Base-by-base conservation (phyloP, 345 rosid species). In the Tarenaya hassleriana region DNA sequence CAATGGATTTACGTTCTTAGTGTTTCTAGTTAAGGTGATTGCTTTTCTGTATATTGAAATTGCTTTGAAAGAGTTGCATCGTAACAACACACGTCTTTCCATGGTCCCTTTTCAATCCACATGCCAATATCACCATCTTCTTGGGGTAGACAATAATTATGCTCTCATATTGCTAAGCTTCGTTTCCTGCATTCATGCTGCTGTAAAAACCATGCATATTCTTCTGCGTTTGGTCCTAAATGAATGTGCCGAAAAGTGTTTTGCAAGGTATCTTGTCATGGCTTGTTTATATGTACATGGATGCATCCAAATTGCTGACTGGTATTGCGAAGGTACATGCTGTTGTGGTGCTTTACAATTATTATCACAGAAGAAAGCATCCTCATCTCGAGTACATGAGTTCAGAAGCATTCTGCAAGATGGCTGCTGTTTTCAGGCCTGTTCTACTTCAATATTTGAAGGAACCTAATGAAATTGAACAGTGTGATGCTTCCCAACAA, bases 271-370 rank as follows among this genome's bases (percentile, higher is more conserved):
- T 24, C 5, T 24, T 2, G 29, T 5, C 29, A 24, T 24, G 29
- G 29, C 29, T 24, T 24, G 29, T 24, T 24, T 24, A 24, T 24
- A 24, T 24, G 29, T 24, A 24, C 29, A 24, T 24, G 2, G 29
- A 24, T 5, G 5, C 29, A 24, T 24, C 2, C 29, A 24, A 24
- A 24, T 17, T 43, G 42, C 32, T 7, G 20, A 34, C 51, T 40
- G 19, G 50, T 57, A 13, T 68, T 15, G 15, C 62, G 49, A 69
- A 91, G 98, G 75, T 87, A 47, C 76, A 73, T 63, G 90, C 84
- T 18, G 84, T 81, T 67, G 87, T 80, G 52, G 50, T 87, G 55
- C 57, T 91, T 17, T 87, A 76, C 81, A 91, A 91, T 52, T 82
- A 79, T 40, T 81, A 75, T 69, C 75, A 80, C 60, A 69, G 86